A percentile compares a stretch with the other conserved stretches of the same genome.
phyloP scores from a whole-genome alignment of 345 rosid species.

The Rhizophora apiculata region DNA sequence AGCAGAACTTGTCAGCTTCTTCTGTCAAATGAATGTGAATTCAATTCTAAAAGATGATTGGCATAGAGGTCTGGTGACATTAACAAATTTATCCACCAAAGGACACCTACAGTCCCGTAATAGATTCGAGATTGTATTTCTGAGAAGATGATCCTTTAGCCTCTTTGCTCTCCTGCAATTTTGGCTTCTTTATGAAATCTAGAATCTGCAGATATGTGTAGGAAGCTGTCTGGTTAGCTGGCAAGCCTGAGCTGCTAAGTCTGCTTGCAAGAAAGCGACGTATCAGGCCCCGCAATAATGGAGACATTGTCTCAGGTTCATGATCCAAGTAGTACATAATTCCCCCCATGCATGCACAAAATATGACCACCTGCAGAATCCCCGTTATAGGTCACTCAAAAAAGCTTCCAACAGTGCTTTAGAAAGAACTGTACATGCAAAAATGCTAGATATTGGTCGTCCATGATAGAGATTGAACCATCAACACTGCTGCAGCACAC shows the following conservation, averaged over 20 bases:
- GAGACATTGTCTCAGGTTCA: conserved; percentile 96
- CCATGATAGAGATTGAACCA: too few species aligned
- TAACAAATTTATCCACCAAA: neutral
- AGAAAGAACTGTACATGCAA: neutral
- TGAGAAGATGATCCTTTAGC: conserved; percentile 43
- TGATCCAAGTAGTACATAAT: conserved; percentile 91
- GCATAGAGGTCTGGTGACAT: conserved; percentile 1
- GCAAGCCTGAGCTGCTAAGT: conserved; percentile 71
- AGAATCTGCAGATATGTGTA: conserved; percentile 62
- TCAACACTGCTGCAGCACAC: too few species aligned
- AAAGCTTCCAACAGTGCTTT: neutral
- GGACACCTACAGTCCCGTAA: conserved; percentile 66
- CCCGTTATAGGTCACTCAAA: neutral
- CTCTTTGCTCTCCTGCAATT: conserved; percentile 47
- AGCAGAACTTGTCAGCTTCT: conserved; percentile 2
- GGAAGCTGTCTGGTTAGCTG: conserved; percentile 55
- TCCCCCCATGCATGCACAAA: conserved; percentile 99
- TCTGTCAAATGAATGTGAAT: neutral
- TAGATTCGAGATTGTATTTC: conserved; percentile 87
- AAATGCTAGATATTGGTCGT: too few species aligned
- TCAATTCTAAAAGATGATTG: conserved; percentile 17
- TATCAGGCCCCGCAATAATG: conserved; percentile 83
- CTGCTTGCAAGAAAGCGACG: conserved; percentile 94
- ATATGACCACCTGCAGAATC: conserved; percentile 72
- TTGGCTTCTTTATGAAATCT: conserved; percentile 60